phyloP scores from a whole-genome alignment of 2,329 filamentous ascomycete species.

The Metarhizium anisopliae region DNA sequence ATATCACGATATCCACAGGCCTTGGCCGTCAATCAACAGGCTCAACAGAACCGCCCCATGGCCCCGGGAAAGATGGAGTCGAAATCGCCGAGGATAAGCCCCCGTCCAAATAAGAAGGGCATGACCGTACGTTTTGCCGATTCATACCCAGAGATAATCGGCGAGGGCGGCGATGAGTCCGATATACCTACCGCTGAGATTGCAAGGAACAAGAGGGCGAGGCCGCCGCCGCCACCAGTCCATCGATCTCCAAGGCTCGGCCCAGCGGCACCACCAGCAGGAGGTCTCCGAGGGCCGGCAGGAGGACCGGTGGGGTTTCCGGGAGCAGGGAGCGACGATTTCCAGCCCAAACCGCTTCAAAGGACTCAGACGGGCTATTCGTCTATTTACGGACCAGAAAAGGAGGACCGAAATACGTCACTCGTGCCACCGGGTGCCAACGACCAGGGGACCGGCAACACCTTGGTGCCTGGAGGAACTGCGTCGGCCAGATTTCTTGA shows the following conservation, averaged over 20 bases:
- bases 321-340: conserved; percentile 27
- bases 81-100: conserved; percentile 34
- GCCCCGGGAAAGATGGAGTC: conserved; percentile 29
- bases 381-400: conserved; percentile 19
- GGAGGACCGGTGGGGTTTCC: background rate
- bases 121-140: conserved; percentile 68
- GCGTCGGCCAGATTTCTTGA: conserved; percentile 34
- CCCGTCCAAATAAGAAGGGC: conserved; percentile 50
- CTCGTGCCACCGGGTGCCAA: background rate
- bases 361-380: conserved; percentile 50
- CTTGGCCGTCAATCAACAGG: conserved; percentile 32
- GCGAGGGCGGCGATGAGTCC: conserved; percentile 83
- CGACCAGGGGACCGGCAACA: conserved; percentile 7
- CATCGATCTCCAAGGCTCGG: conserved; percentile 3
- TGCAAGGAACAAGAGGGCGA: conserved; percentile 43
- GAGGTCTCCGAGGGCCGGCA: background rate
- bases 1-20: conserved; percentile 49
- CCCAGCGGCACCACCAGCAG: background rate
- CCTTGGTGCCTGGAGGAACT: conserved; percentile 22
- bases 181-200: conserved; percentile 65
- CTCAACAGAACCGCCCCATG: conserved; percentile 35
- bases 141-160: conserved; percentile 70
- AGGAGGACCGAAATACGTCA: conserved; percentile 1
- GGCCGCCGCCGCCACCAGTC: conserved; percentile 19
- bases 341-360: conserved; percentile 44